These are phyloP conservation scores for Colletotrichum australisinense DNA, from an alignment of 2,329 filamentous ascomycete genomes.

Conservation along the genomic window DNA sequence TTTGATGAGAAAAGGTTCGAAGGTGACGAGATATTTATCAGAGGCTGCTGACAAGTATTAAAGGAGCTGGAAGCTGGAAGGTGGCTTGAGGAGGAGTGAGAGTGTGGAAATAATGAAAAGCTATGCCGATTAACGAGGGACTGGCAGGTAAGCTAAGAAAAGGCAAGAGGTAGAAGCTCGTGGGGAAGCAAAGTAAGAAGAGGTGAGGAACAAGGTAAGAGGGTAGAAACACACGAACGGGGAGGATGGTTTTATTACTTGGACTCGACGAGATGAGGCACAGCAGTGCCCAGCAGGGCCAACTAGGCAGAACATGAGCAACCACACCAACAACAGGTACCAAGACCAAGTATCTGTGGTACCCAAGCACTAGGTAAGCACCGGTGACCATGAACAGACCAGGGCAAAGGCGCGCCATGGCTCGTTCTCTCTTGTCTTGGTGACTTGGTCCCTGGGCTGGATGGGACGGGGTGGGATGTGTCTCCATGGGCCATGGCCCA, in stretches of 20 bases:
- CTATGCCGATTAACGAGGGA: conserved; percentile 35
- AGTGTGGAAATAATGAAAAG: conserved; percentile 32
- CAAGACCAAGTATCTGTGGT: not conserved
- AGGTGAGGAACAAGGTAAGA: conserved; percentile 19
- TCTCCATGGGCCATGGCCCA: not conserved
- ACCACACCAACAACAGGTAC: not conserved
- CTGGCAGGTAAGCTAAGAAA: conserved; percentile 27
- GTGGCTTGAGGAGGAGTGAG: conserved; percentile 22
- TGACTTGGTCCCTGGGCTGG: not conserved
- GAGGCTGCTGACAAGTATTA: conserved; percentile 18
- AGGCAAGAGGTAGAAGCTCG: conserved; percentile 13
- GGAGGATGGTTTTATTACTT: conserved; percentile 32
- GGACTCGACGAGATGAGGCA: conserved; percentile 18
- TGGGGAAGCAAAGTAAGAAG: conserved; percentile 21
- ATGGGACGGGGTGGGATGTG: conserved; percentile 19
- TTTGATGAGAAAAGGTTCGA: not conserved
- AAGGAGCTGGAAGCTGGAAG: conserved; percentile 13
- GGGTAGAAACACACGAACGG: conserved; percentile 13
- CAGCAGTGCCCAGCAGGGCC: conserved; percentile 10
- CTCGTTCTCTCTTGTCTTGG: not conserved
- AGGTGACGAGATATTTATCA: conserved; percentile 17
- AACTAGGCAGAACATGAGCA: not conserved
- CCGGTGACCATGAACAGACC: not conserved
- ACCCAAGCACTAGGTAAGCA: not conserved
- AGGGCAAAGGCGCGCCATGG: not conserved